Conservation (phyloP, 768 basidiomycete species). For the Suillus variegatus region DNA sequence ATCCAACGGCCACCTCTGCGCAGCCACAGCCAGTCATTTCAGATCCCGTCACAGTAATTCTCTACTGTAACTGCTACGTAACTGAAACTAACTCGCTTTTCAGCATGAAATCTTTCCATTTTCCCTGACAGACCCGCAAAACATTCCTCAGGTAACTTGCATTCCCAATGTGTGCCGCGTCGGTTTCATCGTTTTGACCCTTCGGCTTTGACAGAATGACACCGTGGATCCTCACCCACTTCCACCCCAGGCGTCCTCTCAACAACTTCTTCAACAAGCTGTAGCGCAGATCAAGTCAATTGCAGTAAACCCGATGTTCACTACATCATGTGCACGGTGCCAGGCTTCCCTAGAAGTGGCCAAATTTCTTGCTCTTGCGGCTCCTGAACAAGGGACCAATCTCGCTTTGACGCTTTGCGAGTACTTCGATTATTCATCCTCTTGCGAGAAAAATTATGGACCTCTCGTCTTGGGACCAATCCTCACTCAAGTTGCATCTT, state of each 20-base stretch:
- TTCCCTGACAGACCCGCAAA: conserved; percentile 61
- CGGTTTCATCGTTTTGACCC: neutral
- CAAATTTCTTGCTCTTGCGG: conserved; percentile 67
- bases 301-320: conserved; percentile 52
- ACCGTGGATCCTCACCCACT: conserved; percentile 65
- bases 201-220: conserved; percentile 40
- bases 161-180: neutral
- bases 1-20: conserved; percentile 68
- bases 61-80: conserved; percentile 2
- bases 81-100: conserved; percentile 1
- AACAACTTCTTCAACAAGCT: conserved; percentile 51
- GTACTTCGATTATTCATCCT: conserved; percentile 50
- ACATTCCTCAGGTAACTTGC: conserved; percentile 49
- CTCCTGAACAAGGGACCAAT: conserved; percentile 58
- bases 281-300: conserved; percentile 60
- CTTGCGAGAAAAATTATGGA: conserved; percentile 53
- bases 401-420: conserved; percentile 64
- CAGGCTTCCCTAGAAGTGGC: conserved; percentile 59
- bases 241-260: conserved; percentile 54
- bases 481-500: conserved; percentile 70
- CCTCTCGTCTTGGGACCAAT: conserved; percentile 53
- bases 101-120: conserved; percentile 62
- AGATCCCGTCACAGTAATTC: conserved; percentile 62
- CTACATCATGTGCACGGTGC: conserved; percentile 62
- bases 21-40: conserved; percentile 80